Conservation (phyloP, 106 monocot genomes). For the Dendrobium chrysotoxum region DNA sequence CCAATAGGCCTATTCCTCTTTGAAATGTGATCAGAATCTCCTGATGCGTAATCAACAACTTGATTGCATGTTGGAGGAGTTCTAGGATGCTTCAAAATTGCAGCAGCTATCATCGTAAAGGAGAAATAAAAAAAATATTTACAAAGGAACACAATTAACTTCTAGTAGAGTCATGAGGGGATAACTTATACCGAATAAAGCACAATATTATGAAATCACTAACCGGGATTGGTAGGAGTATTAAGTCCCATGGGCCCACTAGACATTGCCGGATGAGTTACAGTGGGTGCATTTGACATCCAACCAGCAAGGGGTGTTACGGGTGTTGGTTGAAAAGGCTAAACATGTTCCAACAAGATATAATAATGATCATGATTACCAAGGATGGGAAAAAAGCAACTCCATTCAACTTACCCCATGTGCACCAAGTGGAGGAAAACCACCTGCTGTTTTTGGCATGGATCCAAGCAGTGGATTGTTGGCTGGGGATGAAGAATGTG, state of each 20-base stretch:
- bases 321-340: slow-evolving; percentile 52
- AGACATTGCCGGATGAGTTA: slow-evolving; percentile 9
- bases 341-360: slow-evolving; percentile 1
- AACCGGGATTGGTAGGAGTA: not conserved
- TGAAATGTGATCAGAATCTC: slow-evolving; percentile 64
- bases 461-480: slow-evolving; percentile 55
- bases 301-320: slow-evolving; percentile 65
- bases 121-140: not conserved
- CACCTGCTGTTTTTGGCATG: slow-evolving; percentile 46
- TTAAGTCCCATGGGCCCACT: slow-evolving; percentile 8
- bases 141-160: not conserved
- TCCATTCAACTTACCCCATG: slow-evolving; percentile 32
- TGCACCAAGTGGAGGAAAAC: slow-evolving; percentile 52
- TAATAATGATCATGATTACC: not conserved
- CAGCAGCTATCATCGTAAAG: slow-evolving; percentile 25
- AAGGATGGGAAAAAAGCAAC: not conserved
- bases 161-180: not conserved
- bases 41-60: slow-evolving; percentile 51
- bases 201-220: slow-evolving; percentile 1
- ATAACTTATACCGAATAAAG: not conserved
- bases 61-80: slow-evolving; percentile 40
- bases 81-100: slow-evolving; percentile 66
- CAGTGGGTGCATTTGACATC: slow-evolving; percentile 40
- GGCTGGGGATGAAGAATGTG: slow-evolving; percentile 47
- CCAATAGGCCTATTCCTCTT: slow-evolving; percentile 58